Evolutionary conservation across 345 rosid genomes (phyloP), one percentile per base, ranked within the genome.

Genomic region (Leavenworthia alabamica): DNA sequence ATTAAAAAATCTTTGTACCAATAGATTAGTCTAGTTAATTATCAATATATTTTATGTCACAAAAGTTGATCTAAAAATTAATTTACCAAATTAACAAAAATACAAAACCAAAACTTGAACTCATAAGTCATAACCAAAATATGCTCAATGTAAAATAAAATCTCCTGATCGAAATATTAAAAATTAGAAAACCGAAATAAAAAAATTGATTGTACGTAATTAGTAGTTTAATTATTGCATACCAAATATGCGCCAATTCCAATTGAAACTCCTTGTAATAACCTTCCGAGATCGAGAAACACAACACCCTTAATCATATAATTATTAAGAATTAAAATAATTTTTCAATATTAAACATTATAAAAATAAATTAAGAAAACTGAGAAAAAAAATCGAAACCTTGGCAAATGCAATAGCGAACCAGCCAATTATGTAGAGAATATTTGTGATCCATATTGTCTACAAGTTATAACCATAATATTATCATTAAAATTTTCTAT

Each of bases 241-340:
- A 87, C 96, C 89, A 82, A 89, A 70, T 82, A 90, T 24, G 85
- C 71, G 60, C 83, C 73, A 1, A 88, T 69, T 36, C 95, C 97
- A 56, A 87, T 58, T 15, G 90, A 88, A 54, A 70, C 65, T 61
- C 97, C 96, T 14, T 82, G 77, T 43, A 77, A 57, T 15, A 88
- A 53, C 67, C 96, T 77, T 65, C 96, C 97, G 4, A 82, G 13
- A 48, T 87, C 80, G 8, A 87, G 85, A 78, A 66, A 74, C 85
- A 76, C 80, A 42, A 79, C 68, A 66, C 51, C 83, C 90, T 90
- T 80, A 15, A 28, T 28, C n/a, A 32, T 3, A 17, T 47, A 37
- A 51, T 33, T 22, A 36, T 14, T 26, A 5, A 15, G 9, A 58
- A 57, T 3, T 28, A 27, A 29, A 19, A 32, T 11, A 1, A 56